Conservation (phyloP, 805 yeast species). For the Ogataea minuta region DNA sequence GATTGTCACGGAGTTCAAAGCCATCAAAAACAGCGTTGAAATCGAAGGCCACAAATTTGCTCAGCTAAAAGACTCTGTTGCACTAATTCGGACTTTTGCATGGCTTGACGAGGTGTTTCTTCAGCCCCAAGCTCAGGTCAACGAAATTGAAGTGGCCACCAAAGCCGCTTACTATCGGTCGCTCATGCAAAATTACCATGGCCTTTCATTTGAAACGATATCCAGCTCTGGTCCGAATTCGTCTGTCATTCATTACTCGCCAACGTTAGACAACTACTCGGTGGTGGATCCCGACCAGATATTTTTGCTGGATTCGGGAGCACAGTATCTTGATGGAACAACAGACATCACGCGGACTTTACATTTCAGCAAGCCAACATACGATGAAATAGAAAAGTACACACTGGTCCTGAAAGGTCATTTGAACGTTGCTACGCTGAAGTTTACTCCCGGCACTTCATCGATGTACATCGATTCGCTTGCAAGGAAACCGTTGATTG, state of each 20-base stretch:
- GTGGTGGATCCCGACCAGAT: slow-evolving; percentile 64
- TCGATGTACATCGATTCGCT: slow-evolving; percentile 77
- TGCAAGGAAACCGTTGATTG: slow-evolving; percentile 82
- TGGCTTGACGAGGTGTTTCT: slow-evolving; percentile 68
- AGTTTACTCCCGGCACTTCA: slow-evolving; percentile 72
- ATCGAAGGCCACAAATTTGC: slow-evolving; percentile 68
- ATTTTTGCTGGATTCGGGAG: slow-evolving; percentile 85
- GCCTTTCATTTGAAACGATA: slow-evolving; percentile 73
- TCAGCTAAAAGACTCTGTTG: slow-evolving; percentile 81
- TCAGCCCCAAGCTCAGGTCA: slow-evolving; percentile 37
- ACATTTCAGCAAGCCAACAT: slow-evolving; percentile 59
- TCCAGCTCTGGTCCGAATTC: slow-evolving; percentile 76
- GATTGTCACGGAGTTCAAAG: slow-evolving; percentile 58
- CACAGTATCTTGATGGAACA: slow-evolving; percentile 90
- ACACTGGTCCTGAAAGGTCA: slow-evolving; percentile 92
- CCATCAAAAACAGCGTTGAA: slow-evolving; percentile 73
- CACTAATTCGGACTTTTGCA: slow-evolving; percentile 68
- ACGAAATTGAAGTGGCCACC: slow-evolving; percentile 57
- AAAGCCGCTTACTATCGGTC: slow-evolving; percentile 49
- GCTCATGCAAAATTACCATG: slow-evolving; percentile 50
- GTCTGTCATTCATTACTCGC: slow-evolving; percentile 74
- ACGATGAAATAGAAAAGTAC: slow-evolving; percentile 62
- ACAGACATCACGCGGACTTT: slow-evolving; percentile 92
- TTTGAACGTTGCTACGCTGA: slow-evolving; percentile 75
- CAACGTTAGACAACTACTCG: slow-evolving; percentile 55